Base-by-base conservation (phyloP, 2,329 filamentous ascomycete genomes). In the Calonectria montana region DNA sequence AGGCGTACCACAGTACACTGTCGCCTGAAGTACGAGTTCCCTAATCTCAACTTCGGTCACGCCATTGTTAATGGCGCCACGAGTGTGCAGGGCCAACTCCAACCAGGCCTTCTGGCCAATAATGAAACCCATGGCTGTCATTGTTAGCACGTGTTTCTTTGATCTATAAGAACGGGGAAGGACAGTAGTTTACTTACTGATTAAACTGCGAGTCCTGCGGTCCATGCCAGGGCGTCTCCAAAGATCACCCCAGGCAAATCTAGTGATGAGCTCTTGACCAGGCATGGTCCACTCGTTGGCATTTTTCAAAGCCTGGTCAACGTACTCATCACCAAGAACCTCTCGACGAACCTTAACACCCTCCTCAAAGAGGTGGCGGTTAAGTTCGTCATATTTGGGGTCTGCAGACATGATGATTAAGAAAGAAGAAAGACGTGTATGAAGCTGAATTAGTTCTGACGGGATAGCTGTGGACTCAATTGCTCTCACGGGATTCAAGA, bases 251-350 rank as follows among this genome's bases (percentile, higher is more conserved):
- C 74, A 76, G 0, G 72, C 74, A 0, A 71, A 73, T 8, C 74
- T 70, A 1, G 74, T 76, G 4, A 76, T 76, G 2, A 76, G 63
- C 5, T 76, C 74, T 18, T 76, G 74, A 0, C 70, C 74, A 3
- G 74, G 74, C 7, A 65, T 74, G 67, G 74, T 76, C 48, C 76
- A 76, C 39, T 76, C 74, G 7, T 76, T 76, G 47, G 55, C 27
- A 68, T 37, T 45, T 45, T 23, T 45, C 70, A 45, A 71, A 13
- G 74, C 74, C 45, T 73, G 75, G 47, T 65, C 67, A 45, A 76
- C 74, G 37, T 76, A 76, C 68, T 76, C 48, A 8, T 76, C 74
- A 12, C 74, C 74, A 1, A 76, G 72, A 10, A 75, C 71, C 18
- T 76, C 71, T 2, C 73, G 68, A 1, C 74, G 67, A 18, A 71